Percentiles rank a stretch among this genome's conserved stretches.
Evolutionary conservation across 176 grass and related monocot genomes (phyloP).

Genomic region (Avena eriantha): DNA sequence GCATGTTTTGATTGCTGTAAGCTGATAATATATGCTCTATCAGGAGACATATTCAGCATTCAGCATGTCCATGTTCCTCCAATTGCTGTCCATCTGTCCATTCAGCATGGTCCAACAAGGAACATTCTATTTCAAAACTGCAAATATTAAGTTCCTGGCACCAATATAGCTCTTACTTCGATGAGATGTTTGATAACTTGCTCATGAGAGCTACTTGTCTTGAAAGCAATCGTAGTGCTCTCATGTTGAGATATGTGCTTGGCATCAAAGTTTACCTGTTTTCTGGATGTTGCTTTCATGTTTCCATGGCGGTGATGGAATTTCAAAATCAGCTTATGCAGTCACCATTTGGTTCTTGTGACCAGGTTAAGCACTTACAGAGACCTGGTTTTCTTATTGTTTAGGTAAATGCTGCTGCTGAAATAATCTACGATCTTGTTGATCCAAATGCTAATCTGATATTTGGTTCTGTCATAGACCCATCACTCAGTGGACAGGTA

Average conservation of each 20-base stretch:
- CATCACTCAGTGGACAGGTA: slow-evolving; percentile 91
- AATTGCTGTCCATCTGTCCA: slow-evolving; percentile 8
- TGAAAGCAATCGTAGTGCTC: not conserved
- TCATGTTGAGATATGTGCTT: not conserved
- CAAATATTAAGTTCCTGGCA: not conserved
- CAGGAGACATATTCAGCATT: not conserved
- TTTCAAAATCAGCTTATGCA: slow-evolving; percentile 4
- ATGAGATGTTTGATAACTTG: not conserved
- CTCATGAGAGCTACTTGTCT: not conserved
- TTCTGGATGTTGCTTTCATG: slow-evolving; percentile 23
- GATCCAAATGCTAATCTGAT: slow-evolving; percentile 99
- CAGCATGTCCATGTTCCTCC: too few relatives aligned
- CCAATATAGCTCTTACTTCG: not conserved
- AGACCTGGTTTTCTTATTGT: slow-evolving; percentile 33
- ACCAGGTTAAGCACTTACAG: not conserved
- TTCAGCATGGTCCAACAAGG: not conserved
- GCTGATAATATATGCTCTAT: not conserved
- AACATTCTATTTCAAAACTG: slow-evolving; percentile 19
- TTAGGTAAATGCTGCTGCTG: slow-evolving; percentile 96
- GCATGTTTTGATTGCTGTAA: slow-evolving; percentile 1
- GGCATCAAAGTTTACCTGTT: slow-evolving; percentile 19
- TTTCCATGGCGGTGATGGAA: not conserved
- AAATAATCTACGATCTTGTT: slow-evolving; percentile 97
- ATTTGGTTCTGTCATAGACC: slow-evolving; percentile 98
- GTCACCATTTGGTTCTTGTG: not conserved